Evolutionary conservation across 495 filamentous ascomycete species (phyloP).

Genomic region (Hypoxylon rickii): DNA sequence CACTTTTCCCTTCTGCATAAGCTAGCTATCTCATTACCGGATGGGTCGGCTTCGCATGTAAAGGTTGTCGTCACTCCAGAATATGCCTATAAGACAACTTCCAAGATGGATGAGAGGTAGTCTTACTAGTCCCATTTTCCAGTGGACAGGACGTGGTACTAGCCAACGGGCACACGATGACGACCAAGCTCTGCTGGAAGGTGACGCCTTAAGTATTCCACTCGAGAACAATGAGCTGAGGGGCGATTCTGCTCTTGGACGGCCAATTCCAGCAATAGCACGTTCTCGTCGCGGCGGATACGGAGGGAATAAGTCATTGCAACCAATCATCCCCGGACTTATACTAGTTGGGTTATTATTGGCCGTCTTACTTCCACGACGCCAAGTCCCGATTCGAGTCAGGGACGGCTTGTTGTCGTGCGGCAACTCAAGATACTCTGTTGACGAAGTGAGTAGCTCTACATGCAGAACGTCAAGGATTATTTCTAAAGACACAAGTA

Average conservation of each 20-base stretch:
- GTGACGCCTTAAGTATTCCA: conserved; percentile 32
- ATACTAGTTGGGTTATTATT: conserved; percentile 24
- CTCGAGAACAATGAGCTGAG: conserved; percentile 18
- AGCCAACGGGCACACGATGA: conserved; percentile 17
- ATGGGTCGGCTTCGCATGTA: too few species aligned
- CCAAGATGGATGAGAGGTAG: conserved; percentile 9
- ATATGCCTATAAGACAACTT: conserved; percentile 14
- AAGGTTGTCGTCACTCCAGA: too few species aligned
- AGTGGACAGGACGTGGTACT: background rate
- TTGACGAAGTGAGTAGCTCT: conserved; percentile 38
- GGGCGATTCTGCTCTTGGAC: conserved; percentile 2
- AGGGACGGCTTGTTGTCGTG: conserved; percentile 37
- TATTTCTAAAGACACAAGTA: conserved; percentile 35
- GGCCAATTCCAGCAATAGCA: background rate
- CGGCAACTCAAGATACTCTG: conserved; percentile 44
- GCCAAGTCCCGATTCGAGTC: background rate
- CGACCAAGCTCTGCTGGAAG: conserved; percentile 30
- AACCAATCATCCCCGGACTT: conserved; percentile 13
- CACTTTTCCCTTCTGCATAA: too few species aligned
- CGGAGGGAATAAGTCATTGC: conserved; percentile 12
- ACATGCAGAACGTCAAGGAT: background rate
- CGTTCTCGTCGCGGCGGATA: background rate
- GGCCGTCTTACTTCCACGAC: conserved; percentile 19
- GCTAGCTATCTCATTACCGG: too few species aligned
- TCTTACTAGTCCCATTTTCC: conserved; percentile 15